Conservation (phyloP, 768 basidiomycete genomes). For the Psilocybe azurescens region DNA sequence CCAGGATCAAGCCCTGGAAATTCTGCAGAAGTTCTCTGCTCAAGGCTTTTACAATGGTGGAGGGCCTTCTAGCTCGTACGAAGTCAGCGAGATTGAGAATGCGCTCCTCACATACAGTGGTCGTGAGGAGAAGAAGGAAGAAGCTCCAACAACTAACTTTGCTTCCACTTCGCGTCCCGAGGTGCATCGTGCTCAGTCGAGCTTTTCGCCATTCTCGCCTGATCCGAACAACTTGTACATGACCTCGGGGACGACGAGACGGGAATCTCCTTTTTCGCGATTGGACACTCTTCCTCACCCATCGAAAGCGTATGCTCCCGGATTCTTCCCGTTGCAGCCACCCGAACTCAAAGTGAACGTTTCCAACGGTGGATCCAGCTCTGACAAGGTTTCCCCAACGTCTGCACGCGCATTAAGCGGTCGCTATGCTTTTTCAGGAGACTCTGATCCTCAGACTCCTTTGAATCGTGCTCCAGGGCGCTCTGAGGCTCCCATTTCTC, state of each 20-base stretch:
- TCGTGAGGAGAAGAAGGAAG: conserved; percentile 22
- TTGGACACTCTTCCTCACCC: conserved; percentile 52
- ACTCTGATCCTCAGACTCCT: conserved; percentile 41
- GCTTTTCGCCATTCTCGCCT: conserved; percentile 82
- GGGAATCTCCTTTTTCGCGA: conserved; percentile 40
- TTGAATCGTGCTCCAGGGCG: conserved; percentile 47
- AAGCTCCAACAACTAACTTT: conserved; percentile 2
- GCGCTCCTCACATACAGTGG: conserved; percentile 17
- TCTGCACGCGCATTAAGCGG: conserved; percentile 48
- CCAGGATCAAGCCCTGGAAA: conserved; percentile 65
- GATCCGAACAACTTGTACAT: conserved; percentile 59
- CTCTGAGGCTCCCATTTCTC: conserved; percentile 54
- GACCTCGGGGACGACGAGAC: conserved; percentile 37
- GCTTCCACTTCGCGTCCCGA: conserved; percentile 35
- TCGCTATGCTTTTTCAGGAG: conserved; percentile 55
- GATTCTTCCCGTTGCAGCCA: conserved; percentile 45
- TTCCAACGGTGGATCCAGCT: conserved; percentile 6
- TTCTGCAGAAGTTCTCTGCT: conserved; percentile 60
- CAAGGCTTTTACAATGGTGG: conserved; percentile 38
- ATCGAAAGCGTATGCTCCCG: conserved; percentile 55
- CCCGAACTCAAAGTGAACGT: conserved; percentile 44
- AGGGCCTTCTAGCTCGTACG: conserved; percentile 10
- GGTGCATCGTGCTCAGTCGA: conserved; percentile 41
- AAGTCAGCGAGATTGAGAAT: conserved; percentile 23
- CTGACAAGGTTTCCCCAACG: conserved; percentile 47